Conservation (phyloP, 352 stramenopile species). For the Blastocystis sp. region DNA sequence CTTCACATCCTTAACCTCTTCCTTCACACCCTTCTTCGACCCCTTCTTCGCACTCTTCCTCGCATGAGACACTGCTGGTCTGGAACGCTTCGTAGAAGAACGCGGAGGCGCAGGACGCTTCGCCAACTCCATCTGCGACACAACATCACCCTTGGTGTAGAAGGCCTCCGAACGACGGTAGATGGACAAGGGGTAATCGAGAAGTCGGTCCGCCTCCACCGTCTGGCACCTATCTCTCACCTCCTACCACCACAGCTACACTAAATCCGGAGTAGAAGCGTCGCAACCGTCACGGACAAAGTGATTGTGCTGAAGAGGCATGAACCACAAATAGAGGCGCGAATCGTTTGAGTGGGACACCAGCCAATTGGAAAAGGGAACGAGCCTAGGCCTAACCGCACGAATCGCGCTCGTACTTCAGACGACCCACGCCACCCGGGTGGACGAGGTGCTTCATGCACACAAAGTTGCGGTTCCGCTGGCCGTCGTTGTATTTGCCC, state of each 20-base stretch:
- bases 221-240: neutral
- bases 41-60: neutral
- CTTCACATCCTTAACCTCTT: slow-evolving; percentile 40
- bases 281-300: slow-evolving; percentile 11
- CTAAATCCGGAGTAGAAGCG: slow-evolving; percentile 34
- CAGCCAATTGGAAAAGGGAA: slow-evolving; percentile 30
- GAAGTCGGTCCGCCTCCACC: neutral
- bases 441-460: slow-evolving; percentile 47
- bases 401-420: neutral
- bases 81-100: neutral
- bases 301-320: neutral
- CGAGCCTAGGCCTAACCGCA: neutral
- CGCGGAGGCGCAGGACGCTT: neutral
- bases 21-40: slow-evolving; percentile 20
- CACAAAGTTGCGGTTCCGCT: slow-evolving; percentile 55
- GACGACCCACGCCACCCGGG: slow-evolving; percentile 11
- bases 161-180: neutral
- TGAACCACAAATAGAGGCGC: slow-evolving; percentile 31
- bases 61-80: neutral
- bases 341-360: slow-evolving; percentile 54
- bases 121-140: neutral
- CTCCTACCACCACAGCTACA: neutral
- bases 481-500: slow-evolving; percentile 52
- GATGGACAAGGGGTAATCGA: slow-evolving; percentile 38
- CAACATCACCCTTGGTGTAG: neutral